Base-by-base conservation (phyloP, 345 rosid genomes). In the Acer campestre region DNA sequence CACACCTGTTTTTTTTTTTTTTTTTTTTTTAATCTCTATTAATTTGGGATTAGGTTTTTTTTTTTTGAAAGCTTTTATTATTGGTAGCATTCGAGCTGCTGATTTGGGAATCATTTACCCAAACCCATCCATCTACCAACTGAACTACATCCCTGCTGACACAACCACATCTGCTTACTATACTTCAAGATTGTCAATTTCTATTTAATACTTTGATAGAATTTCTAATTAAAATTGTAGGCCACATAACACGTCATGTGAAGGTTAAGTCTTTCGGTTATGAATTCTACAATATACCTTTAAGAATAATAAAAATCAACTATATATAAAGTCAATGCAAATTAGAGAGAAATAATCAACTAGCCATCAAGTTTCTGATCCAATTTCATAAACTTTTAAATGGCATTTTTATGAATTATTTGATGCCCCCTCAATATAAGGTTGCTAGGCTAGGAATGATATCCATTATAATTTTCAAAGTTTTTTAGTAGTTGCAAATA, bases 1-100 rank as follows among this genome's bases (percentile, higher is more conserved):
- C 67, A 68, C 62, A 70, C 56, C 71, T 51, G 71, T 61, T 62
- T 51, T 25, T 25, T 25, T 25, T 25, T 25, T 25, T 25, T 25
- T 25, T 25, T 25, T 25, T 25, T 1, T 1, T 25, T 25, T 25
- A 25, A 25, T 25, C 1, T 25, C 27, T 1, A 25, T 25, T 1
- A 25, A 25, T 25, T 25, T 2, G 1, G 1, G 27, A 25, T 1
- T 0, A 25, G 27, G 1, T 25, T 1, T 25, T 25, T 25, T 25
- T 25, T 25, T 25, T 25, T 25, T 25, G 25, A 25, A 25, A 25
- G 25, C 1, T 25, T 25, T 25, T 0, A 25, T 1, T 1, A 25
- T 25, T 25, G 25, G 25, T 25, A 25, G 25, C 1, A 25, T 25
- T 25, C 25, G 25, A 25, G 25, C 25, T 1, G 25, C 25, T 25